phyloP scores from a whole-genome alignment of 2,329 filamentous ascomycete genomes.

The Niveomyces coronatus region DNA sequence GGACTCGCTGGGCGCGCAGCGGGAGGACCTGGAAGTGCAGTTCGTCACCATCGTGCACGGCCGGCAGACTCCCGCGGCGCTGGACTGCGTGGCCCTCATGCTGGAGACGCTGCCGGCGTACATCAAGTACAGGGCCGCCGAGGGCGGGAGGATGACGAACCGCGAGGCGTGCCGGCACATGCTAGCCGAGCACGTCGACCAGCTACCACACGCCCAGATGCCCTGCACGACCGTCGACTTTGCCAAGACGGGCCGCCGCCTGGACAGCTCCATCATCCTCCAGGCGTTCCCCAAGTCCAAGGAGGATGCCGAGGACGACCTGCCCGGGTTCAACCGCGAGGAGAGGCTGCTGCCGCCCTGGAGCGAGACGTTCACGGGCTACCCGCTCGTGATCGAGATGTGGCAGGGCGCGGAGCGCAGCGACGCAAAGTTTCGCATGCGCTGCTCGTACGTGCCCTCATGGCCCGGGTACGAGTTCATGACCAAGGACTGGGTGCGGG shows the following conservation, averaged over 20 bases:
- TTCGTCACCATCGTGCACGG: slow-evolving; percentile 11
- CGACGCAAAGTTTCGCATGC: slow-evolving; percentile 7
- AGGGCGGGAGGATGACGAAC: slow-evolving; percentile 2
- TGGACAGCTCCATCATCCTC: slow-evolving; percentile 10
- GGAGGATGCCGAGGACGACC: background rate
- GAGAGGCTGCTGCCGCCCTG: slow-evolving; percentile 9
- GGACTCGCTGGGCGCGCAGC: background rate
- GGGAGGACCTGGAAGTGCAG: slow-evolving; percentile 9
- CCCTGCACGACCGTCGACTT: slow-evolving; percentile 10
- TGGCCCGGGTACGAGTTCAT: slow-evolving; percentile 9
- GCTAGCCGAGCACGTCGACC: slow-evolving; percentile 9
- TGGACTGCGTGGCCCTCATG: slow-evolving; percentile 10
- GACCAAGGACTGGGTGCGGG: slow-evolving; percentile 6
- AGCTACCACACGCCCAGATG: slow-evolving; percentile 10
- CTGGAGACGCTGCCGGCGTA: slow-evolving; percentile 9
- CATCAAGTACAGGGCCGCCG: slow-evolving; percentile 5
- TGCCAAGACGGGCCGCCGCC: slow-evolving; percentile 8
- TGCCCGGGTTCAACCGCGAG: slow-evolving; percentile 10
- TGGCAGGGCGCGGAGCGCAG: slow-evolving; percentile 4
- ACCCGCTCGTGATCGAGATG: slow-evolving; percentile 7
- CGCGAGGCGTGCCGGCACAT: slow-evolving; percentile 7
- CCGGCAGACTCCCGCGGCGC: slow-evolving; percentile 7
- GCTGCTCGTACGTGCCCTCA: slow-evolving; percentile 5
- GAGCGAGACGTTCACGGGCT: slow-evolving; percentile 10
- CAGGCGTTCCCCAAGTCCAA: slow-evolving; percentile 7